Base-by-base conservation (phyloP, 495 filamentous ascomycete species). In the Aspergillus egyptiacus region DNA sequence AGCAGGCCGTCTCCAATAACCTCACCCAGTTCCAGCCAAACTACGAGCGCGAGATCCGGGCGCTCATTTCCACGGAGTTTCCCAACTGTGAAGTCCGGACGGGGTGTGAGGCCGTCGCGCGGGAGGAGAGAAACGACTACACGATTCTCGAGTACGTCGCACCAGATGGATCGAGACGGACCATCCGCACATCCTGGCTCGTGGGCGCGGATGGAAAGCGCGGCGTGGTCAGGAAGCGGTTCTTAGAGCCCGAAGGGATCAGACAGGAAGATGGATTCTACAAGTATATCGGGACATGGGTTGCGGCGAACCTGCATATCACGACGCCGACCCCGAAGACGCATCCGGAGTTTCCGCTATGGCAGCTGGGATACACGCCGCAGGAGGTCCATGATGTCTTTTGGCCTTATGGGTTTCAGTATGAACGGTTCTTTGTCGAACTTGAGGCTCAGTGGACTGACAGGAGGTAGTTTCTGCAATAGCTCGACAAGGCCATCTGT, bases 141-240 rank as follows among this genome's bases (percentile, higher is more conserved):
- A n/a, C n/a, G n/a, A n/a, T n/a, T n/a, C n/a, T 67, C 27, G 30
- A 44, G n/a, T 55, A 68, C 22, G 64, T 68, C 28, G 56, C 56
- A 5, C 40, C 51, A 2, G 31, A 53, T n/a, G 65, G 67, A 2
- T 17, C n/a, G 8, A 45, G 38, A 15, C 53, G 47, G 2, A 46
- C 15, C 1, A 59, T 76, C 10, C 59, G 55, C 0, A 54, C 64
- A 0, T 55, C 59, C n/a, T 78, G 68, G 38, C 58, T 77, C 2
- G 60, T 73, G 33, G 74, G 69, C 0, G 76, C 76, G 0, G 76
- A 79, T 54, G 76, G 76, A 6, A 77, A 79, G 50, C 71, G 59
- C 13, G 75, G 75, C 0, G 62, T 74, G 13, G 70, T 70, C 0
- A 58, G 74, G 24, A 79, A 79, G 57, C 54, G 68, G 3, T 77